Percentiles rank a stretch among this genome's conserved stretches.
These are phyloP conservation scores for Pisolithus thermaeus DNA, from an alignment of 1,284 basidiomycete species.

Conservation along the genomic window DNA sequence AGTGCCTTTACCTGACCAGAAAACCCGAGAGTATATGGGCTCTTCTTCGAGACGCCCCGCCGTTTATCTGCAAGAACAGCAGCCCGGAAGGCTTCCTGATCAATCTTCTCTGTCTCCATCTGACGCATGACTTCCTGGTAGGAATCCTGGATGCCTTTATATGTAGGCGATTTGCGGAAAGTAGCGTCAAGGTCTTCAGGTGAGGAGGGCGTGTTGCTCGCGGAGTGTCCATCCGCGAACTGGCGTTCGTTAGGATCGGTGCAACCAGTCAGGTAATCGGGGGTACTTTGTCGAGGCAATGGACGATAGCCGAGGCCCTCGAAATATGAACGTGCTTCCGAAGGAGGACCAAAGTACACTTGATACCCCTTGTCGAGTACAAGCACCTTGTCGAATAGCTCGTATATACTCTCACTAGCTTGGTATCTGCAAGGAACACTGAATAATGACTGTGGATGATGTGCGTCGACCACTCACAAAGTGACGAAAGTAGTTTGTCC, in stretches of 20 bases:
- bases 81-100: constrained; percentile 70
- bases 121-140: constrained; percentile 58
- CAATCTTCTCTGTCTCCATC: constrained; percentile 60
- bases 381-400: constrained; percentile 77
- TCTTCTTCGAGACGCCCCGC: constrained; percentile 76
- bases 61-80: constrained; percentile 81
- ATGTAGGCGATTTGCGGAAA: constrained; percentile 54
- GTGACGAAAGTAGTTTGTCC: constrained; percentile 75
- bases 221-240: constrained; percentile 67
- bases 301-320: constrained; percentile 70
- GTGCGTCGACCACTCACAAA: constrained; percentile 43
- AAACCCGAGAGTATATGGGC: constrained; percentile 84
- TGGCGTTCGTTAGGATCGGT: constrained; percentile 85
- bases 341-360: constrained; percentile 75
- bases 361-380: constrained; percentile 80
- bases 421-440: constrained; percentile 55
- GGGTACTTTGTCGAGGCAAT: constrained; percentile 68
- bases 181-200: constrained; percentile 69
- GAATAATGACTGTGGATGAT: constrained; percentile 8
- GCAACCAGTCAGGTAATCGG: constrained; percentile 78
- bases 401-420: constrained; percentile 71
- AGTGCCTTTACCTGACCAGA: constrained; percentile 69
- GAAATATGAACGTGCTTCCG: constrained; percentile 74
- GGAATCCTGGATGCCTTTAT: constrained; percentile 31
- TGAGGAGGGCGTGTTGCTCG: constrained; percentile 62